Evolutionary conservation across 495 filamentous ascomycete species (phyloP).

Genomic region (Penicillium salamii): DNA sequence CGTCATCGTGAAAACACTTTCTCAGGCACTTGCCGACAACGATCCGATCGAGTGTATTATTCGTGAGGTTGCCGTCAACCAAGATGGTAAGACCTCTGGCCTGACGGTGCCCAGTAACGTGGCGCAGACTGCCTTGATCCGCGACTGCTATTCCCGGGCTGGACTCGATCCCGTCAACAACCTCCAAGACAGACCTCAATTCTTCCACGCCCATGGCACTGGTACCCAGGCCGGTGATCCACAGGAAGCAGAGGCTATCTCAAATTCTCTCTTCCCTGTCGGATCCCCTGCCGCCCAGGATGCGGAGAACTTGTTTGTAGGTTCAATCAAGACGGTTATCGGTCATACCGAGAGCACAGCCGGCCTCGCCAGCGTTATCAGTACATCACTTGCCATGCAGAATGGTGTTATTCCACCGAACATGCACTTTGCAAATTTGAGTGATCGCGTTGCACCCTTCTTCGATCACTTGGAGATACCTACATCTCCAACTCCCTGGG

Average conservation of each 20-base stretch:
- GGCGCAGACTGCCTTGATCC: slow-evolving; percentile 25
- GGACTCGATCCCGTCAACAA: slow-evolving; percentile 22
- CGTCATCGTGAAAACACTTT: slow-evolving; percentile 31
- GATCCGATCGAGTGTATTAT: slow-evolving; percentile 33
- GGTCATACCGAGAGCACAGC: slow-evolving; percentile 53
- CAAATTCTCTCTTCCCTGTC: slow-evolving; percentile 5
- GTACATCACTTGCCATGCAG: slow-evolving; percentile 33
- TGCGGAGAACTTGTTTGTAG: slow-evolving; percentile 26
- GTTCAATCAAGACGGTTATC: slow-evolving; percentile 48
- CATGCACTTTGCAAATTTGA: slow-evolving; percentile 42
- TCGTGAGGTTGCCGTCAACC: slow-evolving; percentile 25
- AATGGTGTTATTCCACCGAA: slow-evolving; percentile 52
- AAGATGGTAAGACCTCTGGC: slow-evolving; percentile 28
- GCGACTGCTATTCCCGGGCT: slow-evolving; percentile 21
- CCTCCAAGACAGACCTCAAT: slow-evolving; percentile 20
- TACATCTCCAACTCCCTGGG: no score
- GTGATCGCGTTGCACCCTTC: slow-evolving; percentile 19
- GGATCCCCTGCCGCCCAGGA: no score
- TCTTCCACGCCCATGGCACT: slow-evolving; percentile 30
- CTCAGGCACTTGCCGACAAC: slow-evolving; percentile 22
- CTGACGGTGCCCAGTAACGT: slow-evolving; percentile 26
- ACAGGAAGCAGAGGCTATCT: slow-evolving; percentile 21
- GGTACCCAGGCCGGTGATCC: slow-evolving; percentile 24
- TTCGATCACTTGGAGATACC: no score
- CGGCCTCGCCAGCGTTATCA: slow-evolving; percentile 44